These are phyloP conservation scores for Leptomonas seymouri DNA, from an alignment of 208 protist genomes.

Conservation along the genomic window DNA sequence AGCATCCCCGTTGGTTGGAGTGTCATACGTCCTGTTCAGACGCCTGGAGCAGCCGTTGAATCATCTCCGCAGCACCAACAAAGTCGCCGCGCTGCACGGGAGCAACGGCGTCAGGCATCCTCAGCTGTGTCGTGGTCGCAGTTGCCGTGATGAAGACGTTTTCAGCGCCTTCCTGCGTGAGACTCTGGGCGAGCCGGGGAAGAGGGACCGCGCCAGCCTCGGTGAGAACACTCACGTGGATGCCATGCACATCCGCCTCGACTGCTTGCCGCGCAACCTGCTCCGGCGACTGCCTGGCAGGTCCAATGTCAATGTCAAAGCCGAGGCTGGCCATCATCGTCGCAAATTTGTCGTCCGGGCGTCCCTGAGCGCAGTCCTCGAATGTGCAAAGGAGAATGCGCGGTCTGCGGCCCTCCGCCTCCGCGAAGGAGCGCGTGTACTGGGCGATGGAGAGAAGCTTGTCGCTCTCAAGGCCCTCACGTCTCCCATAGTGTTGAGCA, in stretches of 20 bases:
- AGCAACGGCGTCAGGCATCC: too few species aligned
- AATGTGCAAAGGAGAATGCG: conserved; percentile 13
- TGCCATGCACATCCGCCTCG: conserved; percentile 7
- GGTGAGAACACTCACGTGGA: neutral
- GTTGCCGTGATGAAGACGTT: neutral
- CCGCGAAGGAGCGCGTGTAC: conserved; percentile 8
- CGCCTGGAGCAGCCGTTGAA: neutral
- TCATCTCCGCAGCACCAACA: neutral
- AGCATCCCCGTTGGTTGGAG: neutral
- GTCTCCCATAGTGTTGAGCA: neutral
- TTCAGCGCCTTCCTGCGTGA: neutral
- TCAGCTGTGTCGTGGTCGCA: neutral
- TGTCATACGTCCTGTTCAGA: neutral
- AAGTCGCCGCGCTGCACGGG: conserved; percentile 2
- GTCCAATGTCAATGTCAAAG: conserved; percentile 12
- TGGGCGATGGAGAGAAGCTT: neutral
- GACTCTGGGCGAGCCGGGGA: neutral
- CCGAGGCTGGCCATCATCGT: conserved; percentile 3
- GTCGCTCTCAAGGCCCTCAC: neutral
- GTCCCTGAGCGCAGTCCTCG: neutral
- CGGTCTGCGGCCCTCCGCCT: neutral
- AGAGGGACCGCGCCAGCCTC: neutral
- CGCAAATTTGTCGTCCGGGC: conserved; percentile 2
- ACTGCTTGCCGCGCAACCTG: conserved; percentile 8
- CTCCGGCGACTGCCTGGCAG: neutral